Percentiles rank a stretch among this genome's conserved stretches.
Conservation (phyloP, 2,329 filamentous ascomycete genomes). For the Calonectria fujianensis region DNA sequence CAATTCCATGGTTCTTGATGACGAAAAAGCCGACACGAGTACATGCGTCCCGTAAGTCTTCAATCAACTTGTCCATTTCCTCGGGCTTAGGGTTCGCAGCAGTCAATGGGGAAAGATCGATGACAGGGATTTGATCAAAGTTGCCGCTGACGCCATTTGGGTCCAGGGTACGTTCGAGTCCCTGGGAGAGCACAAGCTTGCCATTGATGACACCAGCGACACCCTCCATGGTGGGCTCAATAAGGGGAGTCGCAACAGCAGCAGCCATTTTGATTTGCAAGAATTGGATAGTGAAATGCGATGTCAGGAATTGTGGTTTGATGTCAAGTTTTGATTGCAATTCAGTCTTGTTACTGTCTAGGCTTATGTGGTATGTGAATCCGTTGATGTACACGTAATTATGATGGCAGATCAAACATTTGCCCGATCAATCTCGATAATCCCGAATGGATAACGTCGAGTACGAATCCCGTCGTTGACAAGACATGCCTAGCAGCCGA, state of each 20-base stretch:
- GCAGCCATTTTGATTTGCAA: neutral
- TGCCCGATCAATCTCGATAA: neutral
- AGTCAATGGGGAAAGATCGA: slow-evolving; percentile 4
- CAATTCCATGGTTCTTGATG: slow-evolving; percentile 15
- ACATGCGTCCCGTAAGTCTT: neutral
- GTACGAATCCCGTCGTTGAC: neutral
- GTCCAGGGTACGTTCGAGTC: slow-evolving; percentile 4
- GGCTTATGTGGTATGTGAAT: neutral
- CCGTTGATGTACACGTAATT: neutral
- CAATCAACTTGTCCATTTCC: neutral
- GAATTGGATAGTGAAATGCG: neutral
- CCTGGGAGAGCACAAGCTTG: slow-evolving; percentile 12
- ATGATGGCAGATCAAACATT: neutral
- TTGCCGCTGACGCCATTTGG: slow-evolving; percentile 2
- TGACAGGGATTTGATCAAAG: slow-evolving; percentile 13
- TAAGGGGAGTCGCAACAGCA: neutral
- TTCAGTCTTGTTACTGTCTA: neutral
- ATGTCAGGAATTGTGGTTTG: neutral
- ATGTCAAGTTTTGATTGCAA: neutral
- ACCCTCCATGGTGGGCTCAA: slow-evolving; percentile 5
- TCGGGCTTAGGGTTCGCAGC: neutral
- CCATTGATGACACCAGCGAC: neutral
- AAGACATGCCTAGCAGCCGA: neutral
- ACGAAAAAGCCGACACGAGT: slow-evolving; percentile 13
- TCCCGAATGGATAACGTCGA: neutral